Evolutionary conservation across 306 rosid species (phyloP).

Genomic region (Macrotyloma uniflorum): DNA sequence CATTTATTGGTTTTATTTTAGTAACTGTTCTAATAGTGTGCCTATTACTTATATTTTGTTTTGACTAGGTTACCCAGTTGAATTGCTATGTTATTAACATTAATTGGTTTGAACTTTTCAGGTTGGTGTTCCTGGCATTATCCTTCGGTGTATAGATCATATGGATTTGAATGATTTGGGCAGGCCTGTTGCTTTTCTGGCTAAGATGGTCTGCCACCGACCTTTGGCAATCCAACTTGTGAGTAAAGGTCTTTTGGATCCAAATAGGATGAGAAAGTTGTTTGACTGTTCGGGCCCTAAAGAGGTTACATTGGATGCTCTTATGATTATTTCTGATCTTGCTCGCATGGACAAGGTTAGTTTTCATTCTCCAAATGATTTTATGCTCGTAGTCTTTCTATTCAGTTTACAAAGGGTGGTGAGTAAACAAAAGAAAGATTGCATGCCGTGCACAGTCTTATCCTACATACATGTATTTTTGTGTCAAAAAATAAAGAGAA

Average conservation of each 20-base stretch:
- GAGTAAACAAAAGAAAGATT: constrained; percentile 8
- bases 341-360: constrained; percentile 97
- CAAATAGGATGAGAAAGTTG: constrained; percentile 75
- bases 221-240: constrained; percentile 87
- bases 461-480: neutral
- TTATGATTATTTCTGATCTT: constrained; percentile 95
- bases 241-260: constrained; percentile 78
- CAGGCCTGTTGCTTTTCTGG: constrained; percentile 90
- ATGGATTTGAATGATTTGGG: constrained; percentile 73
- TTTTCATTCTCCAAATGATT: constrained; percentile 38
- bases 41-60: constrained; percentile 9
- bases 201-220: constrained; percentile 81
- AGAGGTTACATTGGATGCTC: constrained; percentile 74
- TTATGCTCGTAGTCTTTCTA: neutral
- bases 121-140: constrained; percentile 80
- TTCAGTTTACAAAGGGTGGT: constrained; percentile 3
- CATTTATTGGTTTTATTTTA: constrained; percentile 23
- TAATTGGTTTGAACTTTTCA: constrained; percentile 52
- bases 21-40: neutral
- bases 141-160: constrained; percentile 76
- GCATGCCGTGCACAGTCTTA: neutral
- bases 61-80: neutral
- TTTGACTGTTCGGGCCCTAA: constrained; percentile 67
- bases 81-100: constrained; percentile 22
- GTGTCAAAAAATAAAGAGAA: neutral